phyloP scores from a whole-genome alignment of 148 eudicot species.

The Persicaria maculosa region DNA sequence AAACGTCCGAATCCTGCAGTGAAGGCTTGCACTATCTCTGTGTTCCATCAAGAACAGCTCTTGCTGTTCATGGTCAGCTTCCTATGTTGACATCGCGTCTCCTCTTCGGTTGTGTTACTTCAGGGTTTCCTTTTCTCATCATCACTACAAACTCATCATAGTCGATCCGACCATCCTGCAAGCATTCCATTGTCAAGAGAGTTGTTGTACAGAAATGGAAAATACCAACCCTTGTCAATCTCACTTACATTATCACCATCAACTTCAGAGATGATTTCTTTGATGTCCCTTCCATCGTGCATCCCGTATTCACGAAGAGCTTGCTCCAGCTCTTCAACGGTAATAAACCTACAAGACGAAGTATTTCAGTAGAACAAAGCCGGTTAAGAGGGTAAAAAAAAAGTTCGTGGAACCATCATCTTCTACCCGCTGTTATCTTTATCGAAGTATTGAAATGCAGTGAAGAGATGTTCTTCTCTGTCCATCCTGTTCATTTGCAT shows the following conservation, averaged over 20 bases:
- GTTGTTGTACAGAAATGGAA: too few relatives aligned
- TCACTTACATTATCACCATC: slow-evolving; percentile 73
- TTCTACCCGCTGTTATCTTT: slow-evolving; percentile 92
- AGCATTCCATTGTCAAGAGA: not conserved
- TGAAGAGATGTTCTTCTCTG: slow-evolving; percentile 89
- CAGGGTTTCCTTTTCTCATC: slow-evolving; percentile 42
- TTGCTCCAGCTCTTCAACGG: slow-evolving; percentile 91
- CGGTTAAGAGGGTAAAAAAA: not conserved
- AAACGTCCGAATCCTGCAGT: not conserved
- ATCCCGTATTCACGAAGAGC: slow-evolving; percentile 80
- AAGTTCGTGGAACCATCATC: not conserved
- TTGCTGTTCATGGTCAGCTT: not conserved
- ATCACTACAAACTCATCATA: slow-evolving; percentile 45
- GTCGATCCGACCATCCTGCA: slow-evolving; percentile 45
- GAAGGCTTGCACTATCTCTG: not conserved
- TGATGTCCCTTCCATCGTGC: slow-evolving; percentile 71
- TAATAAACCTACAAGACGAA: slow-evolving; percentile 45
- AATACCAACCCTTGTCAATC: not conserved
- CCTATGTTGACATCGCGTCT: slow-evolving; percentile 27
- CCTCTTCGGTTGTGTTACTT: slow-evolving; percentile 33
- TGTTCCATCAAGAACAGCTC: not conserved
- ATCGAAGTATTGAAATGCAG: slow-evolving; percentile 94
- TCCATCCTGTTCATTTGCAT: slow-evolving; percentile 98
- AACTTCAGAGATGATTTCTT: slow-evolving; percentile 82
- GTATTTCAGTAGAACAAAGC: not conserved